These are phyloP conservation scores for Solanum sejunctum DNA, from an alignment of 257 asterid genomes.

Conservation along the genomic window DNA sequence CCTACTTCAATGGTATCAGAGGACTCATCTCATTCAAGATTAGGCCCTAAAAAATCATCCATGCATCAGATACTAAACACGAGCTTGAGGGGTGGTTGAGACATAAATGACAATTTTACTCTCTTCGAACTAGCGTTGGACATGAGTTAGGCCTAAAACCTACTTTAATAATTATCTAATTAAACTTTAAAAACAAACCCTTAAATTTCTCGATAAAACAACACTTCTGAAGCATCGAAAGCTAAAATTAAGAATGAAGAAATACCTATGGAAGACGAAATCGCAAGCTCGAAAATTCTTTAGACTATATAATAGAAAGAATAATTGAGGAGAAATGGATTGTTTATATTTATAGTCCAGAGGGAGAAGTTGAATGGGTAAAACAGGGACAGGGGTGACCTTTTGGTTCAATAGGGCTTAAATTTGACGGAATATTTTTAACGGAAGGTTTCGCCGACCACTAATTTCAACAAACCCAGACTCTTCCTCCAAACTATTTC, in stretches of 20 bases:
- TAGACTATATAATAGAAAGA: neutral
- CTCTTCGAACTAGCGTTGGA: too few species aligned
- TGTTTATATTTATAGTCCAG: neutral
- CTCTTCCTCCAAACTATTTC: neutral
- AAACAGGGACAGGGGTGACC: neutral
- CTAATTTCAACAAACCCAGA: neutral
- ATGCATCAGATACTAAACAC: too few species aligned
- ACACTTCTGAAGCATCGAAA: too few species aligned
- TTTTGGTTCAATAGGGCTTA: neutral
- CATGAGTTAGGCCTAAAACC: too few species aligned
- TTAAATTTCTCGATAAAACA: neutral
- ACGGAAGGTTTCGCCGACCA: neutral
- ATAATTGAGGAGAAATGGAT: neutral
- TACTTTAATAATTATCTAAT: too few species aligned
- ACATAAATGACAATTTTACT: too few species aligned
- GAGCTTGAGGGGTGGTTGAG: too few species aligned
- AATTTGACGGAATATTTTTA: neutral
- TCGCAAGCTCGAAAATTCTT: neutral
- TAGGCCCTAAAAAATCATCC: too few species aligned
- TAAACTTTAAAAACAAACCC: neutral
- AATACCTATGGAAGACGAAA: neutral
- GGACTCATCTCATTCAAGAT: too few species aligned
- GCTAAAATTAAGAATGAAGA: neutral
- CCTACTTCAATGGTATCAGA: too few species aligned
- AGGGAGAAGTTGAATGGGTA: neutral